Evolutionary conservation across 2,329 filamentous ascomycete genomes (phyloP), one percentile per base, ranked within the genome.

Genomic region (Fonsecaea multimorphosa): DNA sequence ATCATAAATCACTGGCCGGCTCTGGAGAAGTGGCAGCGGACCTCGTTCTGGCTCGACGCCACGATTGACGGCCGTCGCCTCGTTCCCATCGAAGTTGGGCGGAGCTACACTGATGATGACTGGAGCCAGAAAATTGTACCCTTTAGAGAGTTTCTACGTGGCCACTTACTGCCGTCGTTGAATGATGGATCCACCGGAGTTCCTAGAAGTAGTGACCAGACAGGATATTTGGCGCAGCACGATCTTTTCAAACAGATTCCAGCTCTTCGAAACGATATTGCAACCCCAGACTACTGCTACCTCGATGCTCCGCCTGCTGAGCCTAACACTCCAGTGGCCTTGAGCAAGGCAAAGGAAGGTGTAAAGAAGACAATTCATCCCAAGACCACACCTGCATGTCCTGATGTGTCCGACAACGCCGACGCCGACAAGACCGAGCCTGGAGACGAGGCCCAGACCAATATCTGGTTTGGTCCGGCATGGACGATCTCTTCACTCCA

Each of bases 401-500:
- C 29, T 24, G 32, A n/a, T 2, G 14, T 31, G 19, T 49, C 40
- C 19, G 34, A 58, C 22, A 46, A 29, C 74, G 54, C 53, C 5
- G 58, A 58, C 2, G 75, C 78, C 38, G 53, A 61, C 7, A 56
- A 56, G 16, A 29, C 22, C 74, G 60, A 58, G 1, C 55, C 53
- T 3, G 76, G 68, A 14, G 11, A 34, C 29, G 66, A 70, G 0
- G 81, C 91, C 29, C 68, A 70, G 51, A 83, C 96, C 19, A 96
- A 98, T 77, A 93, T 92, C 7, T 99, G 95, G 95, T 90, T 98
- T 69, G 95, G 95, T 0, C 95, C 95, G 0, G 82, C 88, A 0
- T 89, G 88, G 57, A 98, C 95, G 0, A 93, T 97, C 69, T 97
- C 93, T 0, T 95, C 95, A 1, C 82, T 98, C 0, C 95, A 99